Base-by-base conservation (phyloP, 2,329 filamentous ascomycete species). In the Penicillium sp. region DNA sequence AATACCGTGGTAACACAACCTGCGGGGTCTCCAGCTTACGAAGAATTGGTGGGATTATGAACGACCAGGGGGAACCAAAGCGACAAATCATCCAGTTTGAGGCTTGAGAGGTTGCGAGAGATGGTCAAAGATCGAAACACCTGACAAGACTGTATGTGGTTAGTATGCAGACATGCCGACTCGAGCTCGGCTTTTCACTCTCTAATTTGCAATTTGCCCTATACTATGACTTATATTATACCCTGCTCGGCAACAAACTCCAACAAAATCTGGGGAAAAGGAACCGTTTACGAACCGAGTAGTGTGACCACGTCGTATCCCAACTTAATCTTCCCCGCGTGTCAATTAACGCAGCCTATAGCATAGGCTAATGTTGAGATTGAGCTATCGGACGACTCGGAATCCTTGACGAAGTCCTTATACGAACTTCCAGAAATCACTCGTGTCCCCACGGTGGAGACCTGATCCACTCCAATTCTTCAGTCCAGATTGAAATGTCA, bases 361-460 rank as follows among this genome's bases (percentile, higher is more conserved):
- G 29, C 23, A 28, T 11, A 26, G n/a, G 14, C 29, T 18, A 16
- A 32, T 32, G 29, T 8, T 7, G 3, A 16, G 31, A 28, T 34
- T 22, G 20, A 28, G 14, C 24, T 26, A 45, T 40, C 28, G 40
- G 42, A 44, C 46, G 47, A 50, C 44, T 55, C 50, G 45, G 45
- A 32, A 51, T 9, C 11, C 14, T 53, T 54, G 18, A 40, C 47
- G 47, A 55, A 26, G 6, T 11, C 24, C 5, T 2, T 28, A 16
- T 28, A 16, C 1, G 23, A n/a, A 13, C 24, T 36, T 20, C 14
- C 7, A 31, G 36, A 18, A 28, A 27, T 9, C 6, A 26, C 14
- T 27, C 20, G 22, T 26, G 18, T 31, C 31, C 14, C 35, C 20
- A 28, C 34, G 13, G 40, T 35, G 40, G 26, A 40, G 34, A 42